These are phyloP conservation scores for Chaetoscypha palmicola DNA, from an alignment of 2,329 filamentous ascomycete genomes.

Conservation along the genomic window DNA sequence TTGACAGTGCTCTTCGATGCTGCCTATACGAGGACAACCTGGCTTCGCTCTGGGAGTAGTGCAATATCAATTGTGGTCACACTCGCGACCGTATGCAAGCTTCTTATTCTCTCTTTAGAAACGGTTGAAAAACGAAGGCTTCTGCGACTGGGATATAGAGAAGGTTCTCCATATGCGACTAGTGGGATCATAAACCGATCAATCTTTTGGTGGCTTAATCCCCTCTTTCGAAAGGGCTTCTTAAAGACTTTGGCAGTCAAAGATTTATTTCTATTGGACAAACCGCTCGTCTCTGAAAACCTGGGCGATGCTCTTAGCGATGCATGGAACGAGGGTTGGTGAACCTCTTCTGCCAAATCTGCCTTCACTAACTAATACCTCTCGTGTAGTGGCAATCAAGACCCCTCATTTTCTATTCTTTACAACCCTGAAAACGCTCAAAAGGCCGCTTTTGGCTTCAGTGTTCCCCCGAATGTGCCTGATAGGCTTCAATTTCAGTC, in stretches of 20 bases:
- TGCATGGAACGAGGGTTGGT: no score
- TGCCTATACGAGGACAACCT: conserved; percentile 1
- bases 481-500: conserved; percentile 21
- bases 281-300: conserved; percentile 11
- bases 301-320: no score
- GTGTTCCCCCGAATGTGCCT: conserved; percentile 21
- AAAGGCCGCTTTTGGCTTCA: conserved; percentile 12
- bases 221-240: conserved; percentile 30
- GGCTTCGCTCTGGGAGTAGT: conserved; percentile 11
- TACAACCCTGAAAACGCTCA: conserved; percentile 11
- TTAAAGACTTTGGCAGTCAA: conserved; percentile 27
- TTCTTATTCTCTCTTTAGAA: conserved; percentile 20
- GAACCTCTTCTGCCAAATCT: no score
- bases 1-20: conserved; percentile 1
- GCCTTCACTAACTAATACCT: no score
- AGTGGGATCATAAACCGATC: conserved; percentile 30
- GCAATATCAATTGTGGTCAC: conserved; percentile 16
- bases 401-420: conserved; percentile 13
- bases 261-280: conserved; percentile 23
- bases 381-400: no score
- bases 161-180: conserved; percentile 26
- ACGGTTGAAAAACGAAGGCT: conserved; percentile 15
- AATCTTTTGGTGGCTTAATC: conserved; percentile 35
- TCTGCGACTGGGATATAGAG: conserved; percentile 15
- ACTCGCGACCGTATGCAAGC: conserved; percentile 15